Percentiles rank a stretch among this genome's conserved stretches.
Conservation (phyloP, 2,329 filamentous ascomycete species). For the Neonectria coccinea region DNA sequence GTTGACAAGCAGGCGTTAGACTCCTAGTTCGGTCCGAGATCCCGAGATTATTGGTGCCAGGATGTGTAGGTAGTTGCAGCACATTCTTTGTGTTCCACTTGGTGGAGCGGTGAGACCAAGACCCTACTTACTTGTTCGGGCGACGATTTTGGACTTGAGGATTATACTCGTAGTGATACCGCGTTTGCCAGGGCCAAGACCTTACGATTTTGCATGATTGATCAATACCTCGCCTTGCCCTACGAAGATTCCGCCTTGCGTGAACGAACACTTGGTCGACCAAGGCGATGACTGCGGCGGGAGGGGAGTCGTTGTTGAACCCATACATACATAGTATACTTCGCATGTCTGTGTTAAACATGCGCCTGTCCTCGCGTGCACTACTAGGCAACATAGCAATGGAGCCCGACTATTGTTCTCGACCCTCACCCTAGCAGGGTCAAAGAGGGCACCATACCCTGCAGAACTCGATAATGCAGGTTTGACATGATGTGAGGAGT, state of each 20-base stretch:
- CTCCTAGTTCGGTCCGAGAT: not conserved
- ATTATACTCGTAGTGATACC: not conserved
- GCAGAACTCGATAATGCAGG: not conserved
- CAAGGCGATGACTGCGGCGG: not conserved
- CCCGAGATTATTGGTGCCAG: constrained; percentile 2
- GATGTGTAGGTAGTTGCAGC: not conserved
- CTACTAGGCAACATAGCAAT: no score
- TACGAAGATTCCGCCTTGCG: not conserved
- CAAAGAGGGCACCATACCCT: not conserved
- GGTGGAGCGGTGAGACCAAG: not conserved
- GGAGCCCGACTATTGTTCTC: no score
- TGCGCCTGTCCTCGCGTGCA: no score
- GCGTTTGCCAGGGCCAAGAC: no score
- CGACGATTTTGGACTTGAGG: not conserved
- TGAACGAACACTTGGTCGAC: not conserved
- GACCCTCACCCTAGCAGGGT: not conserved
- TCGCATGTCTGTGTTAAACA: no score
- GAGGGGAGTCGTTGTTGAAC: no score
- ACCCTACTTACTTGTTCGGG: not conserved
- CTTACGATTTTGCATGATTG: not conserved
- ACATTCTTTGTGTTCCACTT: not conserved
- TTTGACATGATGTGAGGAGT: not conserved
- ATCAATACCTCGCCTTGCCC: not conserved
- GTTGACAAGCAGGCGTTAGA: not conserved
- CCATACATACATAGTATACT: no score